Base-by-base conservation (phyloP, 768 basidiomycete genomes). In the Leccinum olivaceopallidum region DNA sequence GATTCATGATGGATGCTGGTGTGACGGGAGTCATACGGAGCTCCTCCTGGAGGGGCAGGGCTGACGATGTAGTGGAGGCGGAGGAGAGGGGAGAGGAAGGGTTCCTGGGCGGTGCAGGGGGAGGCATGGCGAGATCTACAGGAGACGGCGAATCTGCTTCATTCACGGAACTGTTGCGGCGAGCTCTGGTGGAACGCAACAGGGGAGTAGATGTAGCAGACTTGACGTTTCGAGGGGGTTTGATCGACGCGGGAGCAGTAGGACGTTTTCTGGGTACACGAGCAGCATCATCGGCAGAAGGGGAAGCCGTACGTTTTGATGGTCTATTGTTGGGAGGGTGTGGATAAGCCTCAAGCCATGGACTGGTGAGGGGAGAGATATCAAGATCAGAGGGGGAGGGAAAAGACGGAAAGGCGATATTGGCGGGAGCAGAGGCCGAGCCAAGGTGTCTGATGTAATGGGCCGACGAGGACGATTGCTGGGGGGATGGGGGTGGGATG, bases 1-100 rank as follows among this genome's bases (percentile, higher is more conserved):
- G 80, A 64, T 95, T 95, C 92, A 98, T 93, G 69, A 98, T 89
- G 60, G 86, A 91, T 0, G 93, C 90, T 1, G 95, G 95, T 0
- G 95, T 97, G 49, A 94, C 92, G 6, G 95, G 95, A 5, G 79
- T 84, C 62, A 86, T 61, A 78, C 80, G 71, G 71, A 69, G 7
- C 56, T 65, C 62, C 26, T 66, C 68, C 39, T 61, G 65, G 1
- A 62, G 24, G 52, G 63, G 58, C 32, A 59, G 44, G 24, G 60
- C 26, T n/a, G 56, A 18, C 6, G 63, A 56, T 0, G 60, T 37
- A 10, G 54, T 47, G 9, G 52, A 42, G 12, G 44, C 26, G n/a
- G 68, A 57, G 13, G 53, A 62, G 20, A 68, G 51, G 6, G 69
- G 60, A 26, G 71, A 59, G 8, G 64, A 60, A 26, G 66, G 39